A percentile compares a stretch with the other conserved stretches of the same genome.
Conservation (phyloP, 2,329 filamentous ascomycete species). For the Penicillium sp. region DNA sequence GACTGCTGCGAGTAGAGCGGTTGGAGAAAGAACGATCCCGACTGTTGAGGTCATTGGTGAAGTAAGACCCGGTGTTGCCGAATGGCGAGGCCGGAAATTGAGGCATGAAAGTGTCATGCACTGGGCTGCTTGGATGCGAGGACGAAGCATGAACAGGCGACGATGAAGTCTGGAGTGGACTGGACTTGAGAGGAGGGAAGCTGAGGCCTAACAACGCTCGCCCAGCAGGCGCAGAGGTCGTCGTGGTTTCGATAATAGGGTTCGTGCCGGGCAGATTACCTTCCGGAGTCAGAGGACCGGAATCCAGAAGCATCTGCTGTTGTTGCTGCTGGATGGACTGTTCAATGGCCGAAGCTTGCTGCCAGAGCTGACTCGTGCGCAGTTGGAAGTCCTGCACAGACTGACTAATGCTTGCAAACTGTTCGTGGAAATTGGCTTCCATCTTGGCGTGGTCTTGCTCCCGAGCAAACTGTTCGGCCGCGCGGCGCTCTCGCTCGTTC, state of each 20-base stretch:
- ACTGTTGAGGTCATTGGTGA: conserved; percentile 36
- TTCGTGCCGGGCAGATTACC: conserved; percentile 60
- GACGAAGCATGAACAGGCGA: conserved; percentile 39
- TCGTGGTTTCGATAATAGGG: conserved; percentile 38
- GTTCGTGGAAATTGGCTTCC: conserved; percentile 49
- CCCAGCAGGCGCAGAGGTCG: conserved; percentile 35
- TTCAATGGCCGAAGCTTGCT: conserved; percentile 49
- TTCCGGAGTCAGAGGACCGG: conserved; percentile 61
- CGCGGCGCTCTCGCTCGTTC: conserved; percentile 57
- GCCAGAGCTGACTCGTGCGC: conserved; percentile 49
- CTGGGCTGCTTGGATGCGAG: conserved; percentile 41
- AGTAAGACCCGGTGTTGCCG: conserved; percentile 36
- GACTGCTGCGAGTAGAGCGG: conserved; percentile 44
- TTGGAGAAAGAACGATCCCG: conserved; percentile 50
- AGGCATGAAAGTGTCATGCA: conserved; percentile 36
- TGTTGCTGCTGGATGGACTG: conserved; percentile 52
- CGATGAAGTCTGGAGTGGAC: conserved; percentile 40
- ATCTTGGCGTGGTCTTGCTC: conserved; percentile 51
- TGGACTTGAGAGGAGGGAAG: conserved; percentile 42
- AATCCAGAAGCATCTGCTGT: conserved; percentile 48
- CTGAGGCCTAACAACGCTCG: conserved; percentile 42
- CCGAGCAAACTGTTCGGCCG: conserved; percentile 51
- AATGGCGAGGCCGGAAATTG: conserved; percentile 42
- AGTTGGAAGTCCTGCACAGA: conserved; percentile 50
- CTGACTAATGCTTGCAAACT: conserved; percentile 47